phyloP scores from a whole-genome alignment of 2,329 filamentous ascomycete genomes.

The Ilyonectria robusta region DNA sequence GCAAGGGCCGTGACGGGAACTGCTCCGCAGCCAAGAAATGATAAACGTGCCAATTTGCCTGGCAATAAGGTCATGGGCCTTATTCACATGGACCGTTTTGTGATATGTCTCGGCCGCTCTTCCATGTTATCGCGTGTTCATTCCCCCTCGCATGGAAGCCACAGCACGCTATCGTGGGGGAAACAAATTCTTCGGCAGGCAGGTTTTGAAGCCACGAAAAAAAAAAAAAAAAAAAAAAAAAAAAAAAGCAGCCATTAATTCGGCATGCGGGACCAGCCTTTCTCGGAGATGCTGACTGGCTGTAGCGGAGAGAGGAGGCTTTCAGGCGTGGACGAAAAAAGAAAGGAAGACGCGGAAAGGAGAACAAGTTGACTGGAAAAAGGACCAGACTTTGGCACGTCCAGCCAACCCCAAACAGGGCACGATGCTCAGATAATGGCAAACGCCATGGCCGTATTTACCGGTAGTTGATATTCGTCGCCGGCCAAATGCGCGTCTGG shows the following conservation, averaged over 20 bases:
- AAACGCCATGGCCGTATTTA: constrained; percentile 10
- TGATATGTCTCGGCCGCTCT: not conserved
- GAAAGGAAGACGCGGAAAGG: not conserved
- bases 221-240: not conserved
- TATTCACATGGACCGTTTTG: not conserved
- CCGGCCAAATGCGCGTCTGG: not conserved
- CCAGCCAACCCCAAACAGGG: constrained; percentile 16
- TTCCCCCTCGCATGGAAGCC: not conserved
- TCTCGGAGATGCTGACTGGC: not conserved
- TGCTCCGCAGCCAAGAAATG: not conserved
- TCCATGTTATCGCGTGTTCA: not conserved
- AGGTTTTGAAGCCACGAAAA: not conserved
- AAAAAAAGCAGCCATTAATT: not conserved
- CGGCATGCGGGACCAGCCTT: not conserved
- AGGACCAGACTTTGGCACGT: constrained; percentile 13
- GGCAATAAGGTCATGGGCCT: not conserved
- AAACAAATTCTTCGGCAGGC: not conserved
- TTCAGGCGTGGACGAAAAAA: not conserved
- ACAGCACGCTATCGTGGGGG: not conserved
- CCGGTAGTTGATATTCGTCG: not conserved
- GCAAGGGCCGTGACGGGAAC: not conserved
- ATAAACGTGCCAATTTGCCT: not conserved
- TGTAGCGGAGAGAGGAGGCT: not conserved
- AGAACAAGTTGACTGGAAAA: not conserved
- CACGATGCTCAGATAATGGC: constrained; percentile 4